Conservation (phyloP, 2,329 filamentous ascomycete genomes). For the Sclerotinia spermophila region DNA sequence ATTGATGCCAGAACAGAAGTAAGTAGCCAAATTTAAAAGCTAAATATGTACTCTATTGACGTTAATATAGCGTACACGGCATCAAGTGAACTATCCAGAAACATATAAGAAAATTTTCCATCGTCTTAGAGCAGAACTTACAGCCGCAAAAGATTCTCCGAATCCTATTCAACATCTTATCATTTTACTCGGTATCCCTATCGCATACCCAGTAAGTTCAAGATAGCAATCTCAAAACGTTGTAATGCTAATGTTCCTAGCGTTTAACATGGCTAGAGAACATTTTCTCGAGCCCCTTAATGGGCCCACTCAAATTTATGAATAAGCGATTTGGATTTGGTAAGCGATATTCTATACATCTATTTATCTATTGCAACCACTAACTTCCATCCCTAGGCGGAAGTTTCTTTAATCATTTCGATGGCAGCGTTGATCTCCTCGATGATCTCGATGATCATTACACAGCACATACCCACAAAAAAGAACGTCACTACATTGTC, state of each 20-base stretch:
- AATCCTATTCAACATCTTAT: constrained; percentile 86
- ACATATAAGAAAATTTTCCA: constrained; percentile 84
- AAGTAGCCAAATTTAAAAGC: neutral
- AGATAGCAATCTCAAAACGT: neutral
- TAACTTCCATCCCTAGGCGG: constrained; percentile 51
- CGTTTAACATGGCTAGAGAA: constrained; percentile 97
- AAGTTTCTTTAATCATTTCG: constrained; percentile 87
- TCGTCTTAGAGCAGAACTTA: constrained; percentile 70
- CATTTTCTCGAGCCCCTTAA: constrained; percentile 78
- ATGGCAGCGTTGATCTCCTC: constrained; percentile 86
- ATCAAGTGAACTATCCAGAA: constrained; percentile 91
- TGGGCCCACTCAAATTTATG: constrained; percentile 82
- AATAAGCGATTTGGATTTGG: constrained; percentile 84
- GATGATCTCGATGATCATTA: constrained; percentile 96
- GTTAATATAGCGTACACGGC: constrained; percentile 63
- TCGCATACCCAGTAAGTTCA: constrained; percentile 70
- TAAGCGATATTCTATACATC: constrained; percentile 31
- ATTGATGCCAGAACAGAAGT: constrained; percentile 86
- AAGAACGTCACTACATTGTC: constrained; percentile 75
- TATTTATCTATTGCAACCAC: neutral
- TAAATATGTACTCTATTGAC: neutral
- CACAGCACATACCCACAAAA: constrained; percentile 87
- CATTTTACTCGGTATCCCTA: constrained; percentile 80
- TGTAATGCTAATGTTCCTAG: constrained; percentile 37
- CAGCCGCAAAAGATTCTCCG: constrained; percentile 59